Percentiles rank a stretch among this genome's conserved stretches.
Conservation (phyloP, 768 basidiomycete species). For the Leccinum disarticulatum region DNA sequence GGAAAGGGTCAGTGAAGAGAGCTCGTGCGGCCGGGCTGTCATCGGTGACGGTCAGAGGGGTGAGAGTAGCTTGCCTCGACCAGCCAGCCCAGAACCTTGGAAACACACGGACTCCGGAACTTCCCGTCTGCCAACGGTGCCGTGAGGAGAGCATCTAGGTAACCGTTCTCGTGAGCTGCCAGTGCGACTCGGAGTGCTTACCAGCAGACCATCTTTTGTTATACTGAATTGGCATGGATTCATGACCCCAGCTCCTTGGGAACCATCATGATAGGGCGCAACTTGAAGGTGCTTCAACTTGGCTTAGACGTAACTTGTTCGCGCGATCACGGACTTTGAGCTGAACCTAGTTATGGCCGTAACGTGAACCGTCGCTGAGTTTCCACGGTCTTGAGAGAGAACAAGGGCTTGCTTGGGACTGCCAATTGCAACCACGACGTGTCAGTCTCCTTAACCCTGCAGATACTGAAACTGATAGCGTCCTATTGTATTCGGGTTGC, state of each 20-base stretch:
- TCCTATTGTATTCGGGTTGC: constrained; percentile 19
- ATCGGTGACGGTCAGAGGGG: neutral
- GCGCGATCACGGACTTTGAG: neutral
- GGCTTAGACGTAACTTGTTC: neutral
- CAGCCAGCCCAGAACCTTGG: neutral
- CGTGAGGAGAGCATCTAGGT: neutral
- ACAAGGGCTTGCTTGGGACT: neutral
- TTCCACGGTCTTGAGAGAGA: neutral
- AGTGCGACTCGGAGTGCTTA: too few relatives aligned
- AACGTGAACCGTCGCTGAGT: neutral
- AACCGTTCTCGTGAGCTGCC: too few relatives aligned
- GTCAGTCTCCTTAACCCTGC: neutral
- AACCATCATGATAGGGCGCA: neutral
- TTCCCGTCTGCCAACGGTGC: neutral
- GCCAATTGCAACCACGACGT: constrained; percentile 8
- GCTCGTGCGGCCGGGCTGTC: constrained; percentile 30
- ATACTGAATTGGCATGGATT: neutral
- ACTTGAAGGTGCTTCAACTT: neutral
- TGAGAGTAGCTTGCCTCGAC: neutral
- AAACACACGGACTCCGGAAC: neutral
- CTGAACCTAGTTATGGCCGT: neutral
- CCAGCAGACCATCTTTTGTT: neutral
- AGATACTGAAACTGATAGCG: neutral
- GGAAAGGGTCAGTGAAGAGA: constrained; percentile 21
- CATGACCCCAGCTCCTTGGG: neutral